These are phyloP conservation scores for Nemania sp. DNA, from an alignment of 2,329 filamentous ascomycete species.

Conservation along the genomic window DNA sequence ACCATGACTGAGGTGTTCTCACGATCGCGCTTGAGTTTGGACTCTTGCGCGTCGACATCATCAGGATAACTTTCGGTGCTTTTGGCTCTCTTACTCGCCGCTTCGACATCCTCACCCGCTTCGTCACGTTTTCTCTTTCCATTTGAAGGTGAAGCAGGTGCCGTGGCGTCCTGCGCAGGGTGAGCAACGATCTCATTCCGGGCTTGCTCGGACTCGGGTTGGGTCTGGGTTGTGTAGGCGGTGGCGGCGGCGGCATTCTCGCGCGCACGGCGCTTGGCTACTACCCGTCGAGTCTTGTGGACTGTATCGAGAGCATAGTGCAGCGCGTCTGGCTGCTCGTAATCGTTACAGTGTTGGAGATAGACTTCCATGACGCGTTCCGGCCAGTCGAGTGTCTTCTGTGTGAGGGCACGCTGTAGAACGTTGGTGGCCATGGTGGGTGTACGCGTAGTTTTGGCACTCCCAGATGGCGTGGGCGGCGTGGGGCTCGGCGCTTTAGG, in stretches of 20 bases:
- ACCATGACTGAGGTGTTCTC: slow-evolving; percentile 91
- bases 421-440: slow-evolving; percentile 81
- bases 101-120: slow-evolving; percentile 61
- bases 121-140: slow-evolving; percentile 82
- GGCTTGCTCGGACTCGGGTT: slow-evolving; percentile 51
- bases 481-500: slow-evolving; percentile 66
- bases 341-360: slow-evolving; percentile 86
- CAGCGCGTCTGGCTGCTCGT: slow-evolving; percentile 82
- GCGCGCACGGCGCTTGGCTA: slow-evolving; percentile 72
- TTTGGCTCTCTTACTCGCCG: slow-evolving; percentile 75
- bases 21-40: slow-evolving; percentile 79
- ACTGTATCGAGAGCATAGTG: slow-evolving; percentile 79
- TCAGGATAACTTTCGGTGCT: slow-evolving; percentile 53
- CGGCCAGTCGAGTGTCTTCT: slow-evolving; percentile 77
- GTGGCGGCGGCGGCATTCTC: slow-evolving; percentile 72
- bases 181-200: slow-evolving; percentile 53
- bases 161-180: slow-evolving; percentile 43
- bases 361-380: slow-evolving; percentile 81
- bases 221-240: slow-evolving; percentile 57
- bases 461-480: slow-evolving; percentile 55
- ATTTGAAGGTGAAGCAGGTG: slow-evolving; percentile 55
- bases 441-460: slow-evolving; percentile 65
- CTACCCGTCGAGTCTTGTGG: slow-evolving; percentile 73
- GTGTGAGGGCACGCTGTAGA: slow-evolving; percentile 75
- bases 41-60: slow-evolving; percentile 52